Percentiles rank a stretch among this genome's conserved stretches.
Conservation (phyloP, 2,329 filamentous ascomycete genomes). For the Aspergillus hiratsukae region DNA sequence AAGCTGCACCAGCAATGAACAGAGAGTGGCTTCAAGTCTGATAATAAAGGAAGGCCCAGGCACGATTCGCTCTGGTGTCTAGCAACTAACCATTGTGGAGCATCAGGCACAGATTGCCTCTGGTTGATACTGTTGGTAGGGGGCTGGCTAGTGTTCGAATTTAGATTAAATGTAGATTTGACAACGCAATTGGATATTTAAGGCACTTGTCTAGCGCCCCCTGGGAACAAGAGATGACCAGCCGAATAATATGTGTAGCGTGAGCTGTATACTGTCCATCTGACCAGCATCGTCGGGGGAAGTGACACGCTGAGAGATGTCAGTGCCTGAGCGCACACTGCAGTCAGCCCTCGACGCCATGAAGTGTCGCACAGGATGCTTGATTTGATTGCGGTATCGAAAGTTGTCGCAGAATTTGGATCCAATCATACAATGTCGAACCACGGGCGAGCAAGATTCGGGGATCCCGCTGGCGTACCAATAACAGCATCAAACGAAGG, state of each 20-base stretch:
- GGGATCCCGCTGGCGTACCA: neutral
- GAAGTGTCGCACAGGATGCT: neutral
- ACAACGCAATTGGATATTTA: slow-evolving; percentile 9
- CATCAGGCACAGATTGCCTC: slow-evolving; percentile 9
- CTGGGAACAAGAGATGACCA: neutral
- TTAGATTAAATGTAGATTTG: slow-evolving; percentile 14
- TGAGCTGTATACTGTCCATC: neutral
- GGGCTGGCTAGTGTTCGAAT: slow-evolving; percentile 9
- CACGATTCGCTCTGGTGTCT: slow-evolving; percentile 5
- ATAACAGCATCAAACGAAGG: neutral
- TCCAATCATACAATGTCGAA: neutral
- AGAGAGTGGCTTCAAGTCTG: slow-evolving; percentile 8
- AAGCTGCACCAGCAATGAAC: slow-evolving; percentile 8
- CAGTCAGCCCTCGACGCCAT: neutral
- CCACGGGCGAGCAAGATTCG: neutral
- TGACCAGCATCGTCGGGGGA: neutral
- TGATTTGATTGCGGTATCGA: neutral
- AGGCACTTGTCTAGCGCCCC: slow-evolving; percentile 9
- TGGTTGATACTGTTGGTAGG: slow-evolving; percentile 12
- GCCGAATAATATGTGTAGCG: neutral
- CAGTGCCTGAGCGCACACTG: neutral
- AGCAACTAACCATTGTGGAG: slow-evolving; percentile 16
- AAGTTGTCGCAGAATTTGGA: neutral
- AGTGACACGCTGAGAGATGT: neutral
- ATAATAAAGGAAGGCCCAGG: slow-evolving; percentile 2